These are phyloP conservation scores for Dioscorea alata DNA, from an alignment of 106 monocot genomes.

Conservation along the genomic window DNA sequence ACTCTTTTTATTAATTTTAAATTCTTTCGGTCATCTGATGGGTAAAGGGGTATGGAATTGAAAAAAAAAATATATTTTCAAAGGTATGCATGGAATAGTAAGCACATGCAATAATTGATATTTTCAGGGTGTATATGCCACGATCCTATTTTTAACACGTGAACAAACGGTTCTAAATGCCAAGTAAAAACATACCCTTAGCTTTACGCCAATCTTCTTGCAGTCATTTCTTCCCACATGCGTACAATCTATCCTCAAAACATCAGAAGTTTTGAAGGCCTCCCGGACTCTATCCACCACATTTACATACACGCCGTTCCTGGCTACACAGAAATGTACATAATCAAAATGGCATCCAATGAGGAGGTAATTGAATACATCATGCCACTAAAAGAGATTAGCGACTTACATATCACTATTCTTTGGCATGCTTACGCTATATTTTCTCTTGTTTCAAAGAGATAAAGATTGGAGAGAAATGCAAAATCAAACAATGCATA, in stretches of 20 bases:
- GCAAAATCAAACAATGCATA: neutral
- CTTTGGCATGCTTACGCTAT: too few relatives aligned
- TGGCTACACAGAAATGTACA: constrained; percentile 40
- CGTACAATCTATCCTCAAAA: constrained; percentile 69
- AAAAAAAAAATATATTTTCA: too few relatives aligned
- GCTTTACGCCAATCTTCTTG: constrained; percentile 93
- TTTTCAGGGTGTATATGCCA: too few relatives aligned
- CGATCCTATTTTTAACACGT: too few relatives aligned
- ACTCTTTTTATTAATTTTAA: too few relatives aligned
- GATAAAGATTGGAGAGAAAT: neutral
- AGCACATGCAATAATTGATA: too few relatives aligned
- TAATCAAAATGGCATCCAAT: neutral
- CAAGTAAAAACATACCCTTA: constrained; percentile 45
- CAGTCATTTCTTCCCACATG: constrained; percentile 61
- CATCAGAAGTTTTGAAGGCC: constrained; percentile 64
- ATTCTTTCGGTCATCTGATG: too few relatives aligned
- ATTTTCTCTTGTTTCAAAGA: neutral
- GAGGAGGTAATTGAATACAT: too few relatives aligned
- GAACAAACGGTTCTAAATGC: too few relatives aligned
- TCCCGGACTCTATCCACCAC: constrained; percentile 59
- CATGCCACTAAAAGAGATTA: neutral
- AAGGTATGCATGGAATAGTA: too few relatives aligned
- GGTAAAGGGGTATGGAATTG: too few relatives aligned
- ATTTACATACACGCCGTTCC: constrained; percentile 88
- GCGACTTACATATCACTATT: too few relatives aligned